phyloP scores from a whole-genome alignment of 257 asterid species.

The Capsicum baccatum region DNA sequence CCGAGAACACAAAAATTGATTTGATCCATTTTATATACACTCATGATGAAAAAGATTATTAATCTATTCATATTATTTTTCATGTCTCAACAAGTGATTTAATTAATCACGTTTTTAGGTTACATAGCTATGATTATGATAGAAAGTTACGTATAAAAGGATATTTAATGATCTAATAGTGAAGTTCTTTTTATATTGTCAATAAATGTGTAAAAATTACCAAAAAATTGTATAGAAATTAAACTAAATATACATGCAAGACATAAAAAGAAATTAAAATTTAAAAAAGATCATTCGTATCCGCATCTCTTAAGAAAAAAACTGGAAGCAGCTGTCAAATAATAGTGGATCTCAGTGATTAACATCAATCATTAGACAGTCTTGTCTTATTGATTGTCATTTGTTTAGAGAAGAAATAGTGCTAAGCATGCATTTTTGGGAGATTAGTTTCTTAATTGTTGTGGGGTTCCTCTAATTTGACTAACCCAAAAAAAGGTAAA shows the following conservation, averaged over 20 bases:
- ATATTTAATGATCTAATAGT: neutral
- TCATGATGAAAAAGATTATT: neutral
- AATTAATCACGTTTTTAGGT: neutral
- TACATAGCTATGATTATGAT: neutral
- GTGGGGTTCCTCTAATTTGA: conserved; percentile 4
- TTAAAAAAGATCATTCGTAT: neutral
- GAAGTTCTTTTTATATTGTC: neutral
- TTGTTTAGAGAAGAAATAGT: neutral
- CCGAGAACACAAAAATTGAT: neutral
- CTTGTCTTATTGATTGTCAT: conserved; percentile 13
- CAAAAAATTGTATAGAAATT: neutral
- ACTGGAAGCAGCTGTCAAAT: neutral
- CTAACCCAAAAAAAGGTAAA: neutral
- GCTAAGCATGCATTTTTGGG: conserved; percentile 4
- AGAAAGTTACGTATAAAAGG: neutral
- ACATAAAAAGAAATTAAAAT: neutral
- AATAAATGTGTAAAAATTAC: neutral
- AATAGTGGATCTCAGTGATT: neutral
- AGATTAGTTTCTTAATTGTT: conserved; percentile 23
- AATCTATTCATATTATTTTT: neutral
- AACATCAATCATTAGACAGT: conserved; percentile 19
- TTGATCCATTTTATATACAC: neutral
- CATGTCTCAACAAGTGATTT: neutral
- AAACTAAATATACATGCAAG: neutral
- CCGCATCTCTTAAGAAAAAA: conserved; percentile 2